These are phyloP conservation scores for Bipolaris sorokiniana DNA, from an alignment of 2,329 filamentous ascomycete species.

Conservation along the genomic window DNA sequence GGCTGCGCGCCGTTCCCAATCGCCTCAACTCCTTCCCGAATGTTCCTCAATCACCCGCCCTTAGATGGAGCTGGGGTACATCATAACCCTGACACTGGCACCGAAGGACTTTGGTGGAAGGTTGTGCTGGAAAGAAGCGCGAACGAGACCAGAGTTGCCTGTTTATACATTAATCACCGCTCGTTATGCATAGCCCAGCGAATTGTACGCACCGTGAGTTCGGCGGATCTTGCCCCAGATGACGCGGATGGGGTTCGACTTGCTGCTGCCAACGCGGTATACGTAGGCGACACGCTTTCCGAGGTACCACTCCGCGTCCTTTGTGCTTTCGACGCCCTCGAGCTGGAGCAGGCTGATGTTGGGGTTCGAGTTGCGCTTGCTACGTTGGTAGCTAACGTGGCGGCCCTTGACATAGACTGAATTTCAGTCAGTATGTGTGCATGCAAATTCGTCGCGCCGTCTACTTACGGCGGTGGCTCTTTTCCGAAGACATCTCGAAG, in stretches of 20 bases:
- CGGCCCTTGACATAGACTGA: constrained; percentile 71
- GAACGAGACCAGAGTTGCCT: constrained; percentile 94
- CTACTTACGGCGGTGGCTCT: constrained; percentile 20
- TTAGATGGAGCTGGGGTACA: constrained; percentile 67
- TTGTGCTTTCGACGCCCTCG: constrained; percentile 89
- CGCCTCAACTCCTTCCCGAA: constrained; percentile 12
- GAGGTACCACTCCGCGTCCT: constrained; percentile 92
- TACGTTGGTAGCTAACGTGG: constrained; percentile 95
- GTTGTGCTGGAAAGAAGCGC: constrained; percentile 92
- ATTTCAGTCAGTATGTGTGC: background rate
- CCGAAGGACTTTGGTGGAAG: constrained; percentile 79
- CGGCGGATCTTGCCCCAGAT: constrained; percentile 98
- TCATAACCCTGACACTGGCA: constrained; percentile 86
- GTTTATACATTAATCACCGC: constrained; percentile 51
- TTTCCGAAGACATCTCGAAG: constrained; percentile 17
- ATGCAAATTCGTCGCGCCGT: background rate
- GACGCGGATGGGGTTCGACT: constrained; percentile 66
- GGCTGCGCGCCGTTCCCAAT: constrained; percentile 11
- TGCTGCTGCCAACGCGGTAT: constrained; percentile 90
- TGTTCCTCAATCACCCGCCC: background rate
- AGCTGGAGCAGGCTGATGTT: constrained; percentile 92
- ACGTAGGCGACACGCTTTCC: constrained; percentile 98
- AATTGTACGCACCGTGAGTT: constrained; percentile 68
- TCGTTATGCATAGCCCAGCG: constrained; percentile 41
- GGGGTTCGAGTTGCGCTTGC: constrained; percentile 60